Evolutionary conservation across 371 early-diverging fungal genomes (phyloP), one percentile per base, ranked within the genome.

Genomic region (Mucor mucedo): DNA sequence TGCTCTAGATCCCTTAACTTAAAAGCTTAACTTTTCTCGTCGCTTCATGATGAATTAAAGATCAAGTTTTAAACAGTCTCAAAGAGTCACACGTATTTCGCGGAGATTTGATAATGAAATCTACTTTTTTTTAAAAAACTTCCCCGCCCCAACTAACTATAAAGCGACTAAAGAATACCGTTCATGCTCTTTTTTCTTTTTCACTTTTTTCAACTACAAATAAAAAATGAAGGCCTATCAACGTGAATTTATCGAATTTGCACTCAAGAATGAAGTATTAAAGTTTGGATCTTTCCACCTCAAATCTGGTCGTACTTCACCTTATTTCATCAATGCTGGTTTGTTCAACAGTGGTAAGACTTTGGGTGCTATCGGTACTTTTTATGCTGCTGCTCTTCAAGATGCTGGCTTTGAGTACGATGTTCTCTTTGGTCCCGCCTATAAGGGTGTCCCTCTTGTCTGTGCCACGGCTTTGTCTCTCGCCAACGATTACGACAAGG

Each of bases 271-370:
- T 56, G 69, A 86, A 50, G 96, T 95, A 39, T 84, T 98, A 50
- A 86, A 87, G 63, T 97, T 98, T 76, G 98, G 98, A 57, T 75
- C 85, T 41, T 97, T 96, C 81, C 89, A 86, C 27, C 86, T 98
- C 63, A 98, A 98, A 79, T 95, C 95, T 41, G 97, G 97, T 32
- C 91, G 97, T 57, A 79, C 84, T 16, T 93, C 93, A 44, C 98
- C 98, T 16, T 98, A 95, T 84, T 98, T 98, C 70, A 95, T 98
- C 83, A 98, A 98, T 75, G 93, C 96, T 16, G 98, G 98, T 65
- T 84, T 93, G 63, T 98, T 98, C 80, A 89, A 93, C 79, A 92
- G 92, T 40, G 98, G 97, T 32, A 80, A 85, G 56, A 84, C 95
- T 7, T 79, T 98, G 44, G 77, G 90, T 54, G 82, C 88, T 68